A percentile compares a stretch with the other conserved stretches of the same genome.
Evolutionary conservation across 495 filamentous ascomycete genomes (phyloP).

Genomic region (Hypomontagnella monticulosa): DNA sequence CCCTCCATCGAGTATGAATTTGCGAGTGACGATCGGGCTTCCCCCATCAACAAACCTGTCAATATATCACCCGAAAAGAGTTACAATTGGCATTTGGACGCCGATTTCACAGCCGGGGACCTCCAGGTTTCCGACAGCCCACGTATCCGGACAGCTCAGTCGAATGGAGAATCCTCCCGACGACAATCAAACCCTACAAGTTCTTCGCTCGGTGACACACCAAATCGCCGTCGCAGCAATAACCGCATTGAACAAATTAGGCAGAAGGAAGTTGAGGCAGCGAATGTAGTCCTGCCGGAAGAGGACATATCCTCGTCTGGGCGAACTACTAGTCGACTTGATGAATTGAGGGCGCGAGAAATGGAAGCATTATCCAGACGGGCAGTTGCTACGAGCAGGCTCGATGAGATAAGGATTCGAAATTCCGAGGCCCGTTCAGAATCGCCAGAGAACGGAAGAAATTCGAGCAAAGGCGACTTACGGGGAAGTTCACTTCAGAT

Average conservation of each 20-base stretch:
- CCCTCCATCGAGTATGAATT: constrained; percentile 59
- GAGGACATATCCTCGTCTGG: constrained; percentile 27
- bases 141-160: constrained; percentile 49
- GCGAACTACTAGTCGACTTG: constrained; percentile 54
- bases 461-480: constrained; percentile 14
- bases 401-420: constrained; percentile 66
- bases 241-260: constrained; percentile 55
- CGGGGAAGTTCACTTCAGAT: constrained; percentile 13
- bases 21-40: constrained; percentile 45
- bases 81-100: constrained; percentile 65
- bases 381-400: constrained; percentile 65
- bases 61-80: constrained; percentile 58
- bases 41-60: constrained; percentile 50
- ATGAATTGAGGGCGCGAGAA: constrained; percentile 67
- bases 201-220: constrained; percentile 15
- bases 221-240: constrained; percentile 42
- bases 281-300: constrained; percentile 37
- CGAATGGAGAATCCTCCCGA: constrained; percentile 13
- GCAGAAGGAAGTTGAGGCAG: constrained; percentile 50
- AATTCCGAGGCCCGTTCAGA: constrained; percentile 55
- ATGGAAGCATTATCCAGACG: constrained; percentile 66
- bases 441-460: constrained; percentile 36
- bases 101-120: constrained; percentile 72
- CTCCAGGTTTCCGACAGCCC: constrained; percentile 70
- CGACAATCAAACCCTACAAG: constrained; percentile 15